Evolutionary conservation across 768 basidiomycete species (phyloP).

Genomic region (Boletellus ananas): DNA sequence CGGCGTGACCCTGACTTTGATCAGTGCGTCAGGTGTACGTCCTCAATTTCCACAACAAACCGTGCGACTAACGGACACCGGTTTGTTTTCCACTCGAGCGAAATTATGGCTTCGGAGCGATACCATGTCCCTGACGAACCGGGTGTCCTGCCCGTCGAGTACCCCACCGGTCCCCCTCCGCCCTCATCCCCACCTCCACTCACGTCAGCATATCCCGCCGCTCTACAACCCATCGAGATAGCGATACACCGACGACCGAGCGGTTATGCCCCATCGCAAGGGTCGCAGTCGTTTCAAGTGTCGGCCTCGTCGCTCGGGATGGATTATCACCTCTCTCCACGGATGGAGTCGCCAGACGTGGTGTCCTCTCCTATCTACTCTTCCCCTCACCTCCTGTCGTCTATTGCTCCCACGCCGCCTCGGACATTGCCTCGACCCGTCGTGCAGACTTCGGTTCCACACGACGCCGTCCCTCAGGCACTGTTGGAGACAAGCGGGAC

Average conservation of each 20-base stretch:
- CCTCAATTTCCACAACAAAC: conserved; percentile 61
- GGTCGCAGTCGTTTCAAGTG: conserved; percentile 21
- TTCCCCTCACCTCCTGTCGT: conserved; percentile 23
- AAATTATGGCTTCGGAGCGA: conserved; percentile 60
- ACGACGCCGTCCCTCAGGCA: conserved; percentile 7
- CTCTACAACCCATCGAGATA: conserved; percentile 20
- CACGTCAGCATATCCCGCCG: conserved; percentile 27
- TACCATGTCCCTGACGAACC: conserved; percentile 61
- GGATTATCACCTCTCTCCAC: conserved; percentile 23
- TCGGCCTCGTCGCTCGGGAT: conserved; percentile 12
- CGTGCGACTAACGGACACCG: conserved; percentile 80
- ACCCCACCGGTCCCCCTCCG: conserved; percentile 29
- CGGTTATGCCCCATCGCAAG: conserved; percentile 13
- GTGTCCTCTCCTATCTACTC: conserved; percentile 20
- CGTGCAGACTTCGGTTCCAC: conserved; percentile 12
- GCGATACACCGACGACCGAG: conserved; percentile 23
- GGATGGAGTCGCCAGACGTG: conserved; percentile 21
- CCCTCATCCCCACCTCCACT: conserved; percentile 32
- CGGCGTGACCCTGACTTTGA: conserved; percentile 11
- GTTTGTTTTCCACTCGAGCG: conserved; percentile 80
- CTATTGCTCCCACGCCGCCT: conserved; percentile 18
- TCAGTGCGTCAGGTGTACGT: conserved; percentile 69
- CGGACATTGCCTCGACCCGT: conserved; percentile 21
- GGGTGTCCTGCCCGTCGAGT: conserved; percentile 51
- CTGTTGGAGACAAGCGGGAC: conserved; percentile 11